These are phyloP conservation scores for Sordaria brevicollis DNA, from an alignment of 495 filamentous ascomycete genomes.

Conservation along the genomic window DNA sequence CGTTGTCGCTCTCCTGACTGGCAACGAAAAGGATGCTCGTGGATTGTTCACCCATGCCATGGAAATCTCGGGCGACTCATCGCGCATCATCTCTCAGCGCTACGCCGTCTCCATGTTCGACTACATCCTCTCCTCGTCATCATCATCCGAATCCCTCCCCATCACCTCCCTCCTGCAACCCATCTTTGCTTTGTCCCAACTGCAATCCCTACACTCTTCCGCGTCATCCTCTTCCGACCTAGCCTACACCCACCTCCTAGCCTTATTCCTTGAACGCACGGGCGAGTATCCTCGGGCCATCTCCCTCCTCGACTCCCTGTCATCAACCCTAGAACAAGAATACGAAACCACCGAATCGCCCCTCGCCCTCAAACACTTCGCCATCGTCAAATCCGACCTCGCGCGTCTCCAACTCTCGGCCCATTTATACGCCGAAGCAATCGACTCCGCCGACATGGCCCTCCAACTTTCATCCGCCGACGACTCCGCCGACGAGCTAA, in stretches of 20 bases:
- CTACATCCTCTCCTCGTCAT: conserved; percentile 46
- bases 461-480: conserved; percentile 64
- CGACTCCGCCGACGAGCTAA: conserved; percentile 41
- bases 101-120: conserved; percentile 76
- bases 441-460: conserved; percentile 61
- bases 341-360: conserved; percentile 77
- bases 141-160: conserved; percentile 39
- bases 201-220: conserved; percentile 45
- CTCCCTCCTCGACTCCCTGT: conserved; percentile 52
- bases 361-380: conserved; percentile 59
- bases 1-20: conserved; percentile 64
- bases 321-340: conserved; percentile 57
- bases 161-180: conserved; percentile 54
- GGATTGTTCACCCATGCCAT: conserved; percentile 90
- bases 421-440: conserved; percentile 50
- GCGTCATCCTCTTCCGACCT: conserved; percentile 43
- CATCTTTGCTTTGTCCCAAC: conserved; percentile 78
- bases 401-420: conserved; percentile 66
- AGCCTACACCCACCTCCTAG: conserved; percentile 63
- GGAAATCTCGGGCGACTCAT: conserved; percentile 74
- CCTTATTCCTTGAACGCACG: conserved; percentile 71
- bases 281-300: conserved; percentile 56
- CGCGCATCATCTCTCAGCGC: conserved; percentile 58
- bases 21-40: conserved; percentile 63
- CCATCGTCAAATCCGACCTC: conserved; percentile 79